Conservation (phyloP, 2,329 filamentous ascomycete genomes). For the Dothiorella sarmentorum region DNA sequence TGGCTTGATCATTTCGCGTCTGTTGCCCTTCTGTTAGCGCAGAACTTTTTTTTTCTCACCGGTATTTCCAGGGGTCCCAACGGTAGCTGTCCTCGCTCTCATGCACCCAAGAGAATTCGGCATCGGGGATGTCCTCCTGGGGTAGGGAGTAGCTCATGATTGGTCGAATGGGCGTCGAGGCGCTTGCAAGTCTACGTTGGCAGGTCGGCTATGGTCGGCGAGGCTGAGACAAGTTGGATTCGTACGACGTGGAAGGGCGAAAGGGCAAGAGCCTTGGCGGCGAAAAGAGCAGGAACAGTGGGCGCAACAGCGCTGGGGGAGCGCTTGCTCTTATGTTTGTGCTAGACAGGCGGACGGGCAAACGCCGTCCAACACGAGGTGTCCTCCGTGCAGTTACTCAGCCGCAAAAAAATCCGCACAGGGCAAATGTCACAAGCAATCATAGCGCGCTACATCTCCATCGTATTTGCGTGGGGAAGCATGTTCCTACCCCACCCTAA, state of each 20-base stretch:
- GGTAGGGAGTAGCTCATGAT: neutral
- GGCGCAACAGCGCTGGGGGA: neutral
- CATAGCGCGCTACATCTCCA: too few species aligned
- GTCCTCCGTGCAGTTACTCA: too few species aligned
- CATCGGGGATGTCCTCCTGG: neutral
- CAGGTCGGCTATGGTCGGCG: too few species aligned
- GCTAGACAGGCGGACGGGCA: too few species aligned
- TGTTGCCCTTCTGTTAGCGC: conserved; percentile 23
- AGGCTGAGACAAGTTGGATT: neutral
- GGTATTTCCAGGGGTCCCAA: neutral
- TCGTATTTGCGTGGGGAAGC: too few species aligned
- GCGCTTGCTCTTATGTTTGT: neutral
- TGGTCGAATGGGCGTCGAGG: neutral
- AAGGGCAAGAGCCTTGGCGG: neutral
- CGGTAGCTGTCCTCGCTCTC: neutral
- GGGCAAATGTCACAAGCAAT: too few species aligned
- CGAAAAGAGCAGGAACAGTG: neutral
- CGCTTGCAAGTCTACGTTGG: too few species aligned
- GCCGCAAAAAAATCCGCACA: too few species aligned
- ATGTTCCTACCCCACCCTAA: neutral
- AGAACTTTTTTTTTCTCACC: conserved; percentile 23
- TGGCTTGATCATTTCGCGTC: too few species aligned
- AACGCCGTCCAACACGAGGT: too few species aligned
- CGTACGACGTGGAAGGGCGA: neutral
- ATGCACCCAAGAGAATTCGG: neutral